Conservation (phyloP, 257 asterid genomes). For the Cinchona pubescens region DNA sequence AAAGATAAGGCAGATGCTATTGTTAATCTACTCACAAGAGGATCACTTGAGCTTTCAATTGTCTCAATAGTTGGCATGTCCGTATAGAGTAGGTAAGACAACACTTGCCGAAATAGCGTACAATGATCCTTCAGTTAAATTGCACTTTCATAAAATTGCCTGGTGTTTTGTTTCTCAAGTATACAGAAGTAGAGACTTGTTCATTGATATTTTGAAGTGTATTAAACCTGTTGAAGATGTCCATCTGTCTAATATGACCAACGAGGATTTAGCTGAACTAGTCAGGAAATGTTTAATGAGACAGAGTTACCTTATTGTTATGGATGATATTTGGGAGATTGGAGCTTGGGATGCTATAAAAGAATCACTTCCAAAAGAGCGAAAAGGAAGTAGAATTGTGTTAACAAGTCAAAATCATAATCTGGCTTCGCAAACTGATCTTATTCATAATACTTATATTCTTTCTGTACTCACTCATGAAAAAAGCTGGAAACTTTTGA, state of each 20-base stretch:
- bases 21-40: background rate
- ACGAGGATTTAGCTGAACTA: background rate
- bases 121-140: background rate
- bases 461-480: background rate
- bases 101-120: background rate
- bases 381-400: constrained; percentile 3
- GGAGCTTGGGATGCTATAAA: constrained; percentile 18
- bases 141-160: background rate
- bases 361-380: constrained; percentile 7
- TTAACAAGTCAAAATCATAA: constrained; percentile 7
- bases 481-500: constrained; percentile 16
- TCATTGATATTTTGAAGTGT: constrained; percentile 10
- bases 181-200: background rate
- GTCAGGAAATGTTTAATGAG: constrained; percentile 6
- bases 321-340: constrained; percentile 19
- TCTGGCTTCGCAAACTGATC: background rate
- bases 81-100: background rate
- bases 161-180: constrained; percentile 11
- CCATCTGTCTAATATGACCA: background rate
- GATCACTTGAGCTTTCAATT: too few species aligned
- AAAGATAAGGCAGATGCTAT: background rate
- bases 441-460: background rate
- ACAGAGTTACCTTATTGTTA: constrained; percentile 13
- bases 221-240: background rate
- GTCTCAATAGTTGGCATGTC: background rate